Evolutionary conservation across 2,329 filamentous ascomycete species (phyloP).

Genomic region (Ceratocystiopsis sp.): DNA sequence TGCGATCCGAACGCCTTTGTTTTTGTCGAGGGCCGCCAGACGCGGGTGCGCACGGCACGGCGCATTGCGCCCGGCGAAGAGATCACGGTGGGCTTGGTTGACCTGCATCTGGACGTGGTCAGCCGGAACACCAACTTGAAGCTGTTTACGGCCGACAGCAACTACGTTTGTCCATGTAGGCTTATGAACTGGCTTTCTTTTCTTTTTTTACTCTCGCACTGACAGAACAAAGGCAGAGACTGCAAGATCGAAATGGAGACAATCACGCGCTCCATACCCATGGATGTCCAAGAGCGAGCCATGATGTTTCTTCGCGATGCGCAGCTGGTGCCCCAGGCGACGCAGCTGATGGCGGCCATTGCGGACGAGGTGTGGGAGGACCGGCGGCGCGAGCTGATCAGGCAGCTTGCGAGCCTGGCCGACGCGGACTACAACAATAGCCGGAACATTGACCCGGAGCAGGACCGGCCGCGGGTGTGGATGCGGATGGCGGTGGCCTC

Average conservation of each 20-base stretch:
- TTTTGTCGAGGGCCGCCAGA: slow-evolving; percentile 16
- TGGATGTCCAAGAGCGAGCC: too few species aligned
- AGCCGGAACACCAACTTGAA: slow-evolving; percentile 10
- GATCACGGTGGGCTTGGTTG: slow-evolving; percentile 18
- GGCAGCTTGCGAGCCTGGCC: background rate
- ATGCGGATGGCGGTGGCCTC: slow-evolving; percentile 3
- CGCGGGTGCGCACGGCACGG: slow-evolving; percentile 16
- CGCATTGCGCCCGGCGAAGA: slow-evolving; percentile 18
- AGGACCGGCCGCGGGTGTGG: slow-evolving; percentile 3
- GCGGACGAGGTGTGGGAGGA: background rate
- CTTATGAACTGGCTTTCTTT: background rate
- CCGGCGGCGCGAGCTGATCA: background rate
- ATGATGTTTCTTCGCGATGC: background rate
- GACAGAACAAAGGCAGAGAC: too few species aligned
- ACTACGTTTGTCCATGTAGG: slow-evolving; percentile 1
- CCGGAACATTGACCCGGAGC: too few species aligned
- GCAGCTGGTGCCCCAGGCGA: background rate
- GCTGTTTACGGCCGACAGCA: background rate
- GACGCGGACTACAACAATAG: background rate
- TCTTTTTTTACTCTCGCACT: background rate
- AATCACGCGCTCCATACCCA: too few species aligned
- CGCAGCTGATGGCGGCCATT: background rate
- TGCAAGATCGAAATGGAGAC: too few species aligned
- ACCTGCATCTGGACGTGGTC: slow-evolving; percentile 12
- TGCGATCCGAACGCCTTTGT: slow-evolving; percentile 19